phyloP scores from a whole-genome alignment of 371 early-diverging fungal genomes.

The Apophysomyces variabilis region DNA sequence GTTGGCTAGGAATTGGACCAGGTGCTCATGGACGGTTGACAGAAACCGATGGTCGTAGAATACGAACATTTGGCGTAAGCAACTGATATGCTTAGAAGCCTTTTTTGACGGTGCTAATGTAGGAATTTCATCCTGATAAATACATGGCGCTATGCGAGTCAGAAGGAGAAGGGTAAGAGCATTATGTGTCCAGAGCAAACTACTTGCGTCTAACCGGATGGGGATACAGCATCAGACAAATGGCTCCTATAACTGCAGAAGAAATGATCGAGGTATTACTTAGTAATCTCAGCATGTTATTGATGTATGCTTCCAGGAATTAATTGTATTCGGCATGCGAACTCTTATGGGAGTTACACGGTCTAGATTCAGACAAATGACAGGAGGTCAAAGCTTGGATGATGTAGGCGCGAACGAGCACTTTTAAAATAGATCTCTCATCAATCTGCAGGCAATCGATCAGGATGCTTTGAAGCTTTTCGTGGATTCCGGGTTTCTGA shows the following conservation, averaged over 20 bases:
- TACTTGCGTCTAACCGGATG: not conserved
- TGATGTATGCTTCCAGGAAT: conserved; percentile 45
- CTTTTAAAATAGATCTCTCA: not conserved
- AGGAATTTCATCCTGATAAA: conserved; percentile 62
- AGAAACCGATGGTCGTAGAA: conserved; percentile 35
- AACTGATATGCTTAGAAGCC: conserved; percentile 3
- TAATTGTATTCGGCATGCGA: conserved; percentile 73
- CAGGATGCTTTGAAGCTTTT: conserved; percentile 27
- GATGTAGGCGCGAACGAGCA: conserved; percentile 13
- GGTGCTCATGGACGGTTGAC: conserved; percentile 84
- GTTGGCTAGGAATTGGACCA: conserved; percentile 70
- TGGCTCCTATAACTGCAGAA: conserved; percentile 18
- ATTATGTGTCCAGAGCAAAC: not conserved
- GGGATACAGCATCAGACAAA: conserved; percentile 31
- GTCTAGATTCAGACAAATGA: conserved; percentile 35
- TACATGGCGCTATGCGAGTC: conserved; percentile 67
- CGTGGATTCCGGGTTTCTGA: conserved; percentile 29
- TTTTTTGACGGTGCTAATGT: not conserved
- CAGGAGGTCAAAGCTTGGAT: conserved; percentile 32
- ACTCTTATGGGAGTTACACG: conserved; percentile 63
- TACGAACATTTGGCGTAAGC: conserved; percentile 66
- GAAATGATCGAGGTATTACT: conserved; percentile 23
- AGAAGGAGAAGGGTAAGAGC: conserved; percentile 65
- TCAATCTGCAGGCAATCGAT: conserved; percentile 27
- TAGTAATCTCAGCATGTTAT: too few relatives aligned